These are phyloP conservation scores for Chrysanthemum seticuspe DNA, from an alignment of 129 eudicot species.

Conservation along the genomic window DNA sequence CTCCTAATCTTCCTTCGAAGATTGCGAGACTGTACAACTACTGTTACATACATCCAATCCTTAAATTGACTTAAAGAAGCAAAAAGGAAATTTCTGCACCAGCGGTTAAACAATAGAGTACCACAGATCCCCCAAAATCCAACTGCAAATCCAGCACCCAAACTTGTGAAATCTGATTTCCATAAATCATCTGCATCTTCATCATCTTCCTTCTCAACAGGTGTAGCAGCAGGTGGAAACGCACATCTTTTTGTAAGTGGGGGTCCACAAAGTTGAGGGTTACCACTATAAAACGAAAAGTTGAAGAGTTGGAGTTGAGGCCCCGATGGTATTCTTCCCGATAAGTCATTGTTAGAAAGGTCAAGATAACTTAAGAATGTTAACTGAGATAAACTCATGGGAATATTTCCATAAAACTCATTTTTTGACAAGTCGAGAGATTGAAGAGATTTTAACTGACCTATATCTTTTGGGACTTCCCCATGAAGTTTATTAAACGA, in stretches of 20 bases:
- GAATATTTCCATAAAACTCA: conserved; percentile 27
- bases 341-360: conserved; percentile 36
- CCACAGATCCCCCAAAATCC: conserved; percentile 32
- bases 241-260: conserved; percentile 25
- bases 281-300: conserved; percentile 17
- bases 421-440: conserved; percentile 34
- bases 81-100: conserved; percentile 9
- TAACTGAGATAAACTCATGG: conserved; percentile 14
- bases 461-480: conserved; percentile 18
- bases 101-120: conserved; percentile 2
- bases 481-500: conserved; percentile 27
- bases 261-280: conserved; percentile 27
- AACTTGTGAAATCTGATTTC: conserved; percentile 12
- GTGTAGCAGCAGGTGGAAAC: neutral
- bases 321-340: conserved; percentile 30
- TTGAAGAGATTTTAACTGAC: conserved; percentile 18
- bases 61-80: neutral
- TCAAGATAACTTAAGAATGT: conserved; percentile 12
- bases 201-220: conserved; percentile 7
- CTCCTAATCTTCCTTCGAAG: neutral
- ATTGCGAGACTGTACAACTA: neutral
- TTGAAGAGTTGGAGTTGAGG: conserved; percentile 16
- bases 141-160: conserved; percentile 19
- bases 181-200: neutral
- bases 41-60: conserved; percentile 11